Evolutionary conservation across 2,329 filamentous ascomycete species (phyloP).

Genomic region (Fonsecaea erecta): DNA sequence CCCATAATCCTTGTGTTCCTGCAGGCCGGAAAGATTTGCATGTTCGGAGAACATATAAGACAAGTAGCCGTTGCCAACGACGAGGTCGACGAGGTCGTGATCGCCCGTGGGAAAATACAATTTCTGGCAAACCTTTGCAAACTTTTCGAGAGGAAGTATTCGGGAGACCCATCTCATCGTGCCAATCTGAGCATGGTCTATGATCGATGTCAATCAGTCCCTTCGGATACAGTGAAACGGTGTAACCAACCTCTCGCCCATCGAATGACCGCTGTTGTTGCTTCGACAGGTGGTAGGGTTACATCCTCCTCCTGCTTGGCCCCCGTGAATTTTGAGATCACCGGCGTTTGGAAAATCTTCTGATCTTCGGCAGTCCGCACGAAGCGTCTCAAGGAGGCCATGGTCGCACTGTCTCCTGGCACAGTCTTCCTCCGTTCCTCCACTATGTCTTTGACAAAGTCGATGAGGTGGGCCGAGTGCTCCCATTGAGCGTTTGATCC

Average conservation of each 20-base stretch:
- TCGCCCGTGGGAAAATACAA: conserved; percentile 46
- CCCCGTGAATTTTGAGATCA: neutral
- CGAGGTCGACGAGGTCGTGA: conserved; percentile 42
- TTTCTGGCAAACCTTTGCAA: conserved; percentile 43
- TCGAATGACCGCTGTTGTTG: conserved; percentile 39
- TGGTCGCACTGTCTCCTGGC: conserved; percentile 12
- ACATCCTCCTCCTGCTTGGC: neutral
- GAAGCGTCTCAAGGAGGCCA: conserved; percentile 19
- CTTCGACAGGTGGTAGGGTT: conserved; percentile 41
- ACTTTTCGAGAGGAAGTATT: conserved; percentile 43
- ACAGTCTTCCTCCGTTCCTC: conserved; percentile 13
- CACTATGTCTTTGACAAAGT: conserved; percentile 42
- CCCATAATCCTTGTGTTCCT: conserved; percentile 37
- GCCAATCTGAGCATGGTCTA: conserved; percentile 39
- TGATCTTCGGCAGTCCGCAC: neutral
- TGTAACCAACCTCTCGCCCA: conserved; percentile 43
- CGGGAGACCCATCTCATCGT: conserved; percentile 43
- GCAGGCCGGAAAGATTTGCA: conserved; percentile 35
- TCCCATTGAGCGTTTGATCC: conserved; percentile 39
- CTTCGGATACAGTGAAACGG: neutral
- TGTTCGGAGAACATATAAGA: conserved; percentile 46
- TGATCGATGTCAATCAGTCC: neutral
- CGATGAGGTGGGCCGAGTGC: conserved; percentile 43
- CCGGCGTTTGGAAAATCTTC: no score
- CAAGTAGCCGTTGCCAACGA: conserved; percentile 46